phyloP scores from a whole-genome alignment of 306 rosid genomes.

The Lathyrus oleraceus region DNA sequence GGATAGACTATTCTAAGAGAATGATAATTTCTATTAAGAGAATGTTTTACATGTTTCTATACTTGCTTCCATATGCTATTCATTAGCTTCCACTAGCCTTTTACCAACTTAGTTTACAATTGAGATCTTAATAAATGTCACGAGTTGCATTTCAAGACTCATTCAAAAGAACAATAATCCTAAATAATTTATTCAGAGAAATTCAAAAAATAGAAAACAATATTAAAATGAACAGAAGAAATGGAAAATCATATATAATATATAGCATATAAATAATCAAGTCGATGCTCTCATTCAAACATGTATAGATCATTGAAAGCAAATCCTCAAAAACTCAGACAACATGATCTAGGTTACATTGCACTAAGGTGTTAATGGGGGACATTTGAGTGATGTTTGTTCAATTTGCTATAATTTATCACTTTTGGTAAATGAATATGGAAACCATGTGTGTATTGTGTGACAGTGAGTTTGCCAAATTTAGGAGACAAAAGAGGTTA shows the following conservation, averaged over 20 bases:
- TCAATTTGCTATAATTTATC: constrained; percentile 32
- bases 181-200: not conserved
- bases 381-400: constrained; percentile 28
- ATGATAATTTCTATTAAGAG: too few relatives aligned
- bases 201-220: not conserved
- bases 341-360: constrained; percentile 41
- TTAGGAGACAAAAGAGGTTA: constrained; percentile 49
- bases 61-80: too few relatives aligned
- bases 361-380: constrained; percentile 30
- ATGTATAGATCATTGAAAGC: constrained; percentile 35
- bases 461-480: constrained; percentile 35
- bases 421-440: constrained; percentile 29
- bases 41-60: too few relatives aligned
- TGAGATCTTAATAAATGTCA: too few relatives aligned
- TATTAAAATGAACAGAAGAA: not conserved
- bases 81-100: too few relatives aligned
- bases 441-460: constrained; percentile 26
- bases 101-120: too few relatives aligned
- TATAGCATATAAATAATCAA: not conserved
- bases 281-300: constrained; percentile 35
- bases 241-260: not conserved
- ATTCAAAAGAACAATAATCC: too few relatives aligned
- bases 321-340: constrained; percentile 47
- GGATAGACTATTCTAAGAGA: too few relatives aligned
- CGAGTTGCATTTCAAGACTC: too few relatives aligned